Base-by-base conservation (phyloP, 306 rosid genomes). In the Adenanthera pavonina region DNA sequence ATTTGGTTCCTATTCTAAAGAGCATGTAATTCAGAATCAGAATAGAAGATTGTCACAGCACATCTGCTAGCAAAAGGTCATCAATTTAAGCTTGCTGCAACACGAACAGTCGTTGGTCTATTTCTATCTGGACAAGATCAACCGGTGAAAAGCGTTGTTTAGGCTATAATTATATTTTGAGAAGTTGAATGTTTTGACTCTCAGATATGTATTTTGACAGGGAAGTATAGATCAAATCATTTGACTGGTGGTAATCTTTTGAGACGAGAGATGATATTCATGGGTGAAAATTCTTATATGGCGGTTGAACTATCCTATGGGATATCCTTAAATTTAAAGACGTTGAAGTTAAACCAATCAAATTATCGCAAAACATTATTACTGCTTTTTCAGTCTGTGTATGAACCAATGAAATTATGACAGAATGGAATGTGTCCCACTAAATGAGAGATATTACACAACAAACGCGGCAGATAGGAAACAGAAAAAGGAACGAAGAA, bases 371-470 rank as follows among this genome's bases (percentile, higher is more conserved):
- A 15, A 25, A 8, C 34, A n/a, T n/a, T n/a, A 2, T 17, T 4
- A 1, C 6, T 65, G 47, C 35, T 65, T 65, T 8, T 35, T 65
- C 70, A 6, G 69, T 6, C 47, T 36, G 0, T 14, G 47, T 36
- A 38, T 7, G 70, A 40, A 35, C 46, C 46, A 34, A 14, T 35
- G 11, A 35, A 66, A 66, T 16, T 66, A 7, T n/a, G 16, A 0
- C 10, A 92, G 84, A 92, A 92, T 76, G 97, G 94, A 77, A 77
- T 90, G 92, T 57, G 97, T 91, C 85, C 90, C 97, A 84, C 93
- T 91, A 92, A 83, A 75, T 84, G 80, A 83, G 72, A 72, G 47
- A 6, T 84, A 88, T 69, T 46, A 16, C 72, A 82, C 16, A 14
- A 66, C 38, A 66, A 78, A 57, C 53, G 77, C 13, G 38, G 47